Conservation (phyloP, 306 rosid genomes). For the Vachellia collinsii region DNA sequence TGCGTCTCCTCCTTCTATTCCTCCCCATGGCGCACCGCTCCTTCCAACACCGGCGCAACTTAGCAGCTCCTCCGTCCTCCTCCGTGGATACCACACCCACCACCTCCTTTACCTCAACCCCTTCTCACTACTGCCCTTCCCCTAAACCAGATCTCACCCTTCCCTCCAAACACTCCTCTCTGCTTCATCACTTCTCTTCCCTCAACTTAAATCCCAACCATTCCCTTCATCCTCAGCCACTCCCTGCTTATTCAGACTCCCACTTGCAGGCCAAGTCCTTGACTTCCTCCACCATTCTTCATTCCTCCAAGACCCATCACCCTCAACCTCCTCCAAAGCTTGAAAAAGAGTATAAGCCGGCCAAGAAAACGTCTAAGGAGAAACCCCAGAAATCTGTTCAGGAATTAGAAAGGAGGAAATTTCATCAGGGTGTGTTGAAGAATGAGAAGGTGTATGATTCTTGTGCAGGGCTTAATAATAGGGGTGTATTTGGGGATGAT, state of each 20-base stretch:
- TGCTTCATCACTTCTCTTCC: constrained; percentile 43
- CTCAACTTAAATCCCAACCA: constrained; percentile 48
- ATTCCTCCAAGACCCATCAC: constrained; percentile 49
- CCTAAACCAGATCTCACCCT: constrained; percentile 50
- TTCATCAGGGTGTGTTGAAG: constrained; percentile 37
- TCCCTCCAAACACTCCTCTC: constrained; percentile 42
- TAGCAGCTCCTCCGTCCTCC: constrained; percentile 35
- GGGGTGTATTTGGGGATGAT: constrained; percentile 34
- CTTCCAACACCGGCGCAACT: constrained; percentile 56
- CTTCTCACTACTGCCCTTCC: constrained; percentile 32
- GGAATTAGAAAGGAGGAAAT: constrained; percentile 52
- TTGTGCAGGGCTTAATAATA: constrained; percentile 11
- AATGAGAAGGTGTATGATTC: constrained; percentile 38
- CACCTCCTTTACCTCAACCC: constrained; percentile 34
- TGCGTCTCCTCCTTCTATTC: not conserved
- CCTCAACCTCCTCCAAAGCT: not conserved
- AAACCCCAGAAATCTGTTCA: constrained; percentile 29
- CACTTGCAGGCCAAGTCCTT: constrained; percentile 50
- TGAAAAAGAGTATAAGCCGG: constrained; percentile 34
- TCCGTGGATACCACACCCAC: constrained; percentile 47
- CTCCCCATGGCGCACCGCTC: constrained; percentile 57
- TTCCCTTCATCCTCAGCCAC: constrained; percentile 24
- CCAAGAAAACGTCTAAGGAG: constrained; percentile 41
- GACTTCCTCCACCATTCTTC: constrained; percentile 58
- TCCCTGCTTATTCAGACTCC: constrained; percentile 29